Evolutionary conservation across 768 basidiomycete genomes (phyloP).

Genomic region (Boletus subparvulus): DNA sequence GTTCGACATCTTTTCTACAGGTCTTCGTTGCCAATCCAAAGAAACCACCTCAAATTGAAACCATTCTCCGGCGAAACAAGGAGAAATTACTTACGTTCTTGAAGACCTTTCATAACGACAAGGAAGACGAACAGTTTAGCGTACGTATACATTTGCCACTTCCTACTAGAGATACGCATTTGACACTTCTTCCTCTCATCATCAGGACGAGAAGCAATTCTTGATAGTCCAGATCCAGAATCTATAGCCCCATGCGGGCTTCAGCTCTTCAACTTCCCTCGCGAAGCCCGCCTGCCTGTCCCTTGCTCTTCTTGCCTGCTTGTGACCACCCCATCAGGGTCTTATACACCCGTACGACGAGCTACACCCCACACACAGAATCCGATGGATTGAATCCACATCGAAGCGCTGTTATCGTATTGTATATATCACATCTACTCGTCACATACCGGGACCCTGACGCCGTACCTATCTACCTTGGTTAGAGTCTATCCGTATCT

Average conservation of each 20-base stretch:
- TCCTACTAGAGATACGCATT: not conserved
- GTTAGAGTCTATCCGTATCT: not conserved
- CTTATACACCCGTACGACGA: not conserved
- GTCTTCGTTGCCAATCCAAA: conserved; percentile 99
- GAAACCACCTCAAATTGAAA: conserved; percentile 94
- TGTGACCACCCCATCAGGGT: conserved; percentile 2
- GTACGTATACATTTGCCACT: conserved; percentile 38
- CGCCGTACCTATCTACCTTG: conserved; percentile 4
- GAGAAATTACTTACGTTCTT: conserved; percentile 89
- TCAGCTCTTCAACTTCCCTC: not conserved
- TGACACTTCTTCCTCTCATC: not conserved
- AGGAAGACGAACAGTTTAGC: conserved; percentile 97
- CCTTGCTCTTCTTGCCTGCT: conserved; percentile 7
- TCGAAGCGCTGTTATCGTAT: conserved; percentile 3
- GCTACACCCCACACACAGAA: not conserved
- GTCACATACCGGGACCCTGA: conserved; percentile 5
- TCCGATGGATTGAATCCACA: not conserved
- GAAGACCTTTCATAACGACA: conserved; percentile 95
- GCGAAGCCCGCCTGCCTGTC: not conserved
- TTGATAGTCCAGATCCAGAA: conserved; percentile 88
- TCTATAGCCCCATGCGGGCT: conserved; percentile 42
- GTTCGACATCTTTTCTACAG: conserved; percentile 35
- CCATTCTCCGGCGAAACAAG: conserved; percentile 88
- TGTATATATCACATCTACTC: conserved; percentile 5
- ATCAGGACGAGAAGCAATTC: conserved; percentile 91